Conservation (phyloP, 108 stramenopile species). For the Nitzschia palea region DNA sequence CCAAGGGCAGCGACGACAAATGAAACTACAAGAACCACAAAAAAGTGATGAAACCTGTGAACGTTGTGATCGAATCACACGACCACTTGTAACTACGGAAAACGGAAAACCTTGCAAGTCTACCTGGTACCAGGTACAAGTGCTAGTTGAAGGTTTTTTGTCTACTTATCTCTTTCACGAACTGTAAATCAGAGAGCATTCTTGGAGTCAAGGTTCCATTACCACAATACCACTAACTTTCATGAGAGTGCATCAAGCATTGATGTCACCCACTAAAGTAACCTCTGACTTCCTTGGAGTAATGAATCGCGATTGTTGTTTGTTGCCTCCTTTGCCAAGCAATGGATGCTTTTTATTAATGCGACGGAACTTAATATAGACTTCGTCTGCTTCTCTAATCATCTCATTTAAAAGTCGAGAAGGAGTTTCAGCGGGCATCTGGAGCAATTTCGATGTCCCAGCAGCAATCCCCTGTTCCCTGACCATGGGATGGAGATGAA, state of each 20-base stretch:
- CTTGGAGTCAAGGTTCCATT: not conserved
- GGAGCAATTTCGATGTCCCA: slow-evolving; percentile 51
- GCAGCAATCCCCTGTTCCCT: slow-evolving; percentile 56
- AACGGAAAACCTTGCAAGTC: too few relatives aligned
- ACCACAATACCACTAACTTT: not conserved
- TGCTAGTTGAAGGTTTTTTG: too few relatives aligned
- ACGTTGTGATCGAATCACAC: too few relatives aligned
- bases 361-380: slow-evolving; percentile 51
- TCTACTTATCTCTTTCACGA: too few relatives aligned
- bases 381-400: slow-evolving; percentile 44
- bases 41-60: too few relatives aligned
- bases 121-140: too few relatives aligned
- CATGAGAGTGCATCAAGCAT: not conserved
- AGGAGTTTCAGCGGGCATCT: slow-evolving; percentile 75
- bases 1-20: too few relatives aligned
- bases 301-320: slow-evolving; percentile 52
- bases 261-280: slow-evolving; percentile 5
- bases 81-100: too few relatives aligned
- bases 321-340: slow-evolving; percentile 13
- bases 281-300: slow-evolving; percentile 50
- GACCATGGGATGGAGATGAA: slow-evolving; percentile 63
- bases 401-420: slow-evolving; percentile 41
- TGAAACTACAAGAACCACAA: too few relatives aligned
- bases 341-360: slow-evolving; percentile 68
- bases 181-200: not conserved